Conservation (phyloP, 2,329 filamentous ascomycete species). For the Biscogniauxia marginata region DNA sequence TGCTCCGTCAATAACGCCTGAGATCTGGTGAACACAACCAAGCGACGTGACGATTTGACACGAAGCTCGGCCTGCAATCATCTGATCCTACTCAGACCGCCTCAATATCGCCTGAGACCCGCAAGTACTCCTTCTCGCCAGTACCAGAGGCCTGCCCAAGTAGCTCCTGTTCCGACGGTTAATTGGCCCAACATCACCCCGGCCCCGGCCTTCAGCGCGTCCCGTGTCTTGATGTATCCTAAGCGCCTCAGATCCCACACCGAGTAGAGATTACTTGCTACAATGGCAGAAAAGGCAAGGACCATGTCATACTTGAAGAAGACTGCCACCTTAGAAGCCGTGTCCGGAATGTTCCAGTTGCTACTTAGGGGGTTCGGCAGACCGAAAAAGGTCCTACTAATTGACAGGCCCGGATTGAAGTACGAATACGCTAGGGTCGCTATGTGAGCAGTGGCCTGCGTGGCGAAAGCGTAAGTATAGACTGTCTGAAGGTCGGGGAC, state of each 20-base stretch:
- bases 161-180: background rate
- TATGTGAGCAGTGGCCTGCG: background rate
- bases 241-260: background rate
- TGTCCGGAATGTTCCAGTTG: background rate
- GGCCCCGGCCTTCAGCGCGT: background rate
- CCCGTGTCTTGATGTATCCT: background rate
- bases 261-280: background rate
- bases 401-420: background rate
- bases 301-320: background rate
- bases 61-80: background rate
- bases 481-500: background rate
- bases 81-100: background rate
- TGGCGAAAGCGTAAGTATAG: background rate
- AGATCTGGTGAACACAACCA: background rate
- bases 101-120: background rate
- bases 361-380: background rate
- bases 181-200: background rate
- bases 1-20: background rate
- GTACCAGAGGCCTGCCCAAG: background rate
- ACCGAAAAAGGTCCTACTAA: background rate
- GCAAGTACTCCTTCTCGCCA: background rate
- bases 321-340: background rate
- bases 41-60: background rate
- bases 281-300: background rate
- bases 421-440: background rate